Evolutionary conservation across 495 filamentous ascomycete genomes (phyloP).

Genomic region (Neurospora tetraspora): DNA sequence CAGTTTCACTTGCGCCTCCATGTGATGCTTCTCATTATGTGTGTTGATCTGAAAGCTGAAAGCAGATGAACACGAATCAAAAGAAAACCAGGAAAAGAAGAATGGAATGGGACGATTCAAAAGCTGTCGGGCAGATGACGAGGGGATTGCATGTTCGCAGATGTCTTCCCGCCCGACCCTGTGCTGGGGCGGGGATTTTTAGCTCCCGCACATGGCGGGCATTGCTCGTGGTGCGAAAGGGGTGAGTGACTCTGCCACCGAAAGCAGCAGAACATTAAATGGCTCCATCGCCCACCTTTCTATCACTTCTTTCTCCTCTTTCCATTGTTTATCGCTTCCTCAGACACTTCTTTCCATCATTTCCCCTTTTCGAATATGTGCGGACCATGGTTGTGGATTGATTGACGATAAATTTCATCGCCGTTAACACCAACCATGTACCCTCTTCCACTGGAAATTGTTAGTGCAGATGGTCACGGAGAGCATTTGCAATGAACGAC

Average conservation of each 20-base stretch:
- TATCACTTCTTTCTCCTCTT: conserved; percentile 23
- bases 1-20: background rate
- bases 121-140: background rate
- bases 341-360: conserved; percentile 7
- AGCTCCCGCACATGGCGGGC: background rate
- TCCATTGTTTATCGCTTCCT: conserved; percentile 14
- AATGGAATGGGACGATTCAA: background rate
- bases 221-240: too few relatives aligned
- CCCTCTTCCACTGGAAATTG: background rate
- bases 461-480: conserved; percentile 14
- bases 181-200: conserved; percentile 1
- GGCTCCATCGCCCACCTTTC: conserved; percentile 33
- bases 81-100: background rate
- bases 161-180: background rate
- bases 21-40: background rate
- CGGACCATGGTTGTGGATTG: conserved; percentile 11
- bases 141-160: background rate
- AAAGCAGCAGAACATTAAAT: conserved; percentile 28
- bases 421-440: conserved; percentile 15
- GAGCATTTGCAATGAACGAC: background rate
- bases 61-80: background rate
- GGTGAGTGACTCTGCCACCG: conserved; percentile 25
- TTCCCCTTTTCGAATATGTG: conserved; percentile 3
- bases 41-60: background rate
- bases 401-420: background rate